Percentiles rank a stretch among this genome's conserved stretches.
phyloP scores from a whole-genome alignment of 257 asterid species.

The Cinchona pubescens region DNA sequence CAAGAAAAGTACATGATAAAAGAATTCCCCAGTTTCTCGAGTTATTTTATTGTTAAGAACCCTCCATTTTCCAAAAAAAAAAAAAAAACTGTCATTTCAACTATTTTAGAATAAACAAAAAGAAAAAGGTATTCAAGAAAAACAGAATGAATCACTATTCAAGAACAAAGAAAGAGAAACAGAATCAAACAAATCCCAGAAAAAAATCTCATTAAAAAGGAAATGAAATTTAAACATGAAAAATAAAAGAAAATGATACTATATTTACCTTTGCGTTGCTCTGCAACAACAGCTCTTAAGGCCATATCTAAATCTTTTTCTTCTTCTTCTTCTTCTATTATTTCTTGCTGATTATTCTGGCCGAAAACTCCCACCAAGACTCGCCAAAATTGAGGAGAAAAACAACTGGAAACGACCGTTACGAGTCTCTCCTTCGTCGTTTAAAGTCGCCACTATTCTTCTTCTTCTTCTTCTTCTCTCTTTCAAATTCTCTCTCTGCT shows the following conservation, averaged over 20 bases:
- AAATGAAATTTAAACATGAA: not conserved
- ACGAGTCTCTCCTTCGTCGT: constrained; percentile 51
- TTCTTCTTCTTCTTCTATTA: constrained; percentile 29
- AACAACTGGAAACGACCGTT: constrained; percentile 72
- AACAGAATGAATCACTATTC: not conserved
- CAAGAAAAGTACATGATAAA: too few species aligned
- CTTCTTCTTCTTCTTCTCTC: constrained; percentile 3
- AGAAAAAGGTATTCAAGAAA: not conserved
- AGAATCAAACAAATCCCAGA: not conserved
- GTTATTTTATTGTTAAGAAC: too few species aligned
- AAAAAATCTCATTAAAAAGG: not conserved
- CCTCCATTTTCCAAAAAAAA: not conserved
- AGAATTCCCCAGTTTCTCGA: too few species aligned
- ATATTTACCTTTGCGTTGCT: constrained; percentile 44
- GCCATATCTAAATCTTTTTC: constrained; percentile 39
- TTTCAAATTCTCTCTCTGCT: not conserved
- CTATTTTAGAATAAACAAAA: not conserved
- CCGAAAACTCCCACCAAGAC: constrained; percentile 72
- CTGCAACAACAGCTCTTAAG: constrained; percentile 40
- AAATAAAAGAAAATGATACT: not conserved
- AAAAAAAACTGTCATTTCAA: too few species aligned
- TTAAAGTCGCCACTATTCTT: constrained; percentile 61
- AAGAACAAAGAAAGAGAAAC: not conserved
- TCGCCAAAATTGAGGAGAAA: constrained; percentile 56
- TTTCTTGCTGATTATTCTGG: constrained; percentile 15